These are phyloP conservation scores for Fusarium marasasianum DNA, from an alignment of 2,329 filamentous ascomycete species.

Conservation along the genomic window DNA sequence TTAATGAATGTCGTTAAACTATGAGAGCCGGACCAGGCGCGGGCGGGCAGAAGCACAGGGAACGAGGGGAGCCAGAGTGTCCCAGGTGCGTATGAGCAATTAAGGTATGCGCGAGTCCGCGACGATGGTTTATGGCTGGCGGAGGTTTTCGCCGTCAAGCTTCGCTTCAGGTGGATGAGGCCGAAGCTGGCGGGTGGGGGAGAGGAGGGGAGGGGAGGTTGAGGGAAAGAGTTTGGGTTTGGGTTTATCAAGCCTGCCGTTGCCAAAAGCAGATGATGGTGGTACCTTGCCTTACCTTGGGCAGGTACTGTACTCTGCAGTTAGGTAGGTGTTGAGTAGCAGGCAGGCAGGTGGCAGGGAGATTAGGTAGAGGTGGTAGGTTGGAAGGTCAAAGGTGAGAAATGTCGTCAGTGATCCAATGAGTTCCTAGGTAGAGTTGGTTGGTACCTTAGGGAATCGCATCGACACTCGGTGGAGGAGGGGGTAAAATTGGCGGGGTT, in stretches of 20 bases:
- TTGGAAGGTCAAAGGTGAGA: slow-evolving; percentile 35
- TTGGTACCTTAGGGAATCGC: slow-evolving; percentile 24
- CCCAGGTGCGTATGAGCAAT: slow-evolving; percentile 12
- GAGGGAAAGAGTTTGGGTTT: slow-evolving; percentile 24
- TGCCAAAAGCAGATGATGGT: slow-evolving; percentile 6
- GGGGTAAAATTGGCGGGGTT: slow-evolving; percentile 42
- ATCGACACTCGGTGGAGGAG: slow-evolving; percentile 34
- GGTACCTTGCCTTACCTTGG: not conserved
- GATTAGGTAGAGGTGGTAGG: not conserved
- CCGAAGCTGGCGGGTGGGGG: slow-evolving; percentile 30
- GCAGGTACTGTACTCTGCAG: not conserved
- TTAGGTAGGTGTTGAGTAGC: not conserved
- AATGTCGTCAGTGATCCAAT: slow-evolving; percentile 50
- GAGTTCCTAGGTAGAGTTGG: not conserved
- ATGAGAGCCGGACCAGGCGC: slow-evolving; percentile 9
- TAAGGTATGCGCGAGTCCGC: slow-evolving; percentile 1
- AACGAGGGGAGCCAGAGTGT: slow-evolving; percentile 7
- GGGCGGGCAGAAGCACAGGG: slow-evolving; percentile 2
- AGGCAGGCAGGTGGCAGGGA: not conserved
- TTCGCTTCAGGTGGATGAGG: slow-evolving; percentile 30
- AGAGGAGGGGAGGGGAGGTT: slow-evolving; percentile 19
- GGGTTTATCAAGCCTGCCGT: slow-evolving; percentile 29
- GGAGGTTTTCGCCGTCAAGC: slow-evolving; percentile 22
- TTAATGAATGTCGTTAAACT: slow-evolving; percentile 1
- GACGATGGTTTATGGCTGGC: slow-evolving; percentile 10